Evolutionary conservation across 2,329 filamentous ascomycete genomes (phyloP), one percentile per base, ranked within the genome.

Genomic region (Bipolaris bicolor): DNA sequence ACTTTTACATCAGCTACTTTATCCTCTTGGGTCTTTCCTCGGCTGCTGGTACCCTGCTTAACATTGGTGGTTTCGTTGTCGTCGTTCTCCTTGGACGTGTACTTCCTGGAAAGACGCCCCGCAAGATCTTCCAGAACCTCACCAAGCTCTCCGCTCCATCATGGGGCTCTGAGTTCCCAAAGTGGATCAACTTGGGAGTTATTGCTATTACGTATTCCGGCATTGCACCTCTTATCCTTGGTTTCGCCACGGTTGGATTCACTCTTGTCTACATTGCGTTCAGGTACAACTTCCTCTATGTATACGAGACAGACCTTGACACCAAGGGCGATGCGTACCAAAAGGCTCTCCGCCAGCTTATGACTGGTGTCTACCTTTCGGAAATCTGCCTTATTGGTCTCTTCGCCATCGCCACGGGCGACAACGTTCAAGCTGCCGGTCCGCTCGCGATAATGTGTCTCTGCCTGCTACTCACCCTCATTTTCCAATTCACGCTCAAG

Each of bases 1-100:
- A 96, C 79, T 95, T 98, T 76, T 99, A 97, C 78, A 89, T 98
- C 49, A 91, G 89, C 1, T 99, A 97, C 79, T 96, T 99, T 66
- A 86, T 98, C 44, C 85, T 99, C 5, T 93, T 98, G 76, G 96
- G 94, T 51, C 67, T 73, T 5, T 73, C 71, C 0, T 62, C 67
- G 1, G 70, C 70, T 31, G 62, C 71, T 15, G 64, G 72, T 11
- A 71, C 70, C 2, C 68, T 94, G 16, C 82, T 96, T 51, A 97
- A 97, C 73, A 83, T 97, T 31, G 86, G 89, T 2, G 88, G 94
- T 57, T 79, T 94, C 49, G 94, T 92, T 74, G 82, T 96, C 70
- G 89, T 97, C 57, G 92, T 93, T 49, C 82, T 97, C 3, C 92
- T 97, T 61, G 90, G 84, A 49, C 86, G 94, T 49, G 73, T 77